Percentiles rank a stretch among this genome's conserved stretches.
phyloP scores from a whole-genome alignment of 2,329 filamentous ascomycete genomes.

The Colletotrichum filicis region DNA sequence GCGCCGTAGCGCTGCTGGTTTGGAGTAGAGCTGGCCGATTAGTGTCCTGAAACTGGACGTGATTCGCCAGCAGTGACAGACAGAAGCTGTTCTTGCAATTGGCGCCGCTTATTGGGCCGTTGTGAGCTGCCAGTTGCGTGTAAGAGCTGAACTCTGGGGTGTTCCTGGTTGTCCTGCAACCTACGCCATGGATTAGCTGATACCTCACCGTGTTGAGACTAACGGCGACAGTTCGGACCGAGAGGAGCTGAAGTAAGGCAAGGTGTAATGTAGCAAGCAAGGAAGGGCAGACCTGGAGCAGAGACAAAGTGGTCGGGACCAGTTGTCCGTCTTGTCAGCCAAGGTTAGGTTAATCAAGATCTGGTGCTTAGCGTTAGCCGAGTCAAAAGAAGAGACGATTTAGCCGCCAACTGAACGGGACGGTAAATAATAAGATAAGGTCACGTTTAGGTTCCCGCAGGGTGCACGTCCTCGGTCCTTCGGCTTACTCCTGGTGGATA shows the following conservation, averaged over 20 bases:
- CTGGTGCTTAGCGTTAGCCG: not conserved
- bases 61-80: constrained; percentile 24
- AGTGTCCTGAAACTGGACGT: constrained; percentile 26
- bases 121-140: not conserved
- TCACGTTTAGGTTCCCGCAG: not conserved
- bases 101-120: constrained; percentile 23
- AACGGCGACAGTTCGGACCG: constrained; percentile 16
- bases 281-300: not conserved
- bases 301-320: not conserved
- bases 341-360: not conserved
- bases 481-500: not conserved
- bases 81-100: constrained; percentile 13
- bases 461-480: not conserved
- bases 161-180: not conserved
- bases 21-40: constrained; percentile 20
- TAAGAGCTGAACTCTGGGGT: not conserved
- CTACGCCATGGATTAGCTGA: not conserved
- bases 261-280: no score
- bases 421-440: not conserved
- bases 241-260: not conserved
- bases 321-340: not conserved
- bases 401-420: not conserved
- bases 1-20: constrained; percentile 8
- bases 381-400: constrained; percentile 18
- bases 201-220: not conserved